Evolutionary conservation across 192 early-diverging fungal species (phyloP).

Genomic region (Dissophora globulifera): DNA sequence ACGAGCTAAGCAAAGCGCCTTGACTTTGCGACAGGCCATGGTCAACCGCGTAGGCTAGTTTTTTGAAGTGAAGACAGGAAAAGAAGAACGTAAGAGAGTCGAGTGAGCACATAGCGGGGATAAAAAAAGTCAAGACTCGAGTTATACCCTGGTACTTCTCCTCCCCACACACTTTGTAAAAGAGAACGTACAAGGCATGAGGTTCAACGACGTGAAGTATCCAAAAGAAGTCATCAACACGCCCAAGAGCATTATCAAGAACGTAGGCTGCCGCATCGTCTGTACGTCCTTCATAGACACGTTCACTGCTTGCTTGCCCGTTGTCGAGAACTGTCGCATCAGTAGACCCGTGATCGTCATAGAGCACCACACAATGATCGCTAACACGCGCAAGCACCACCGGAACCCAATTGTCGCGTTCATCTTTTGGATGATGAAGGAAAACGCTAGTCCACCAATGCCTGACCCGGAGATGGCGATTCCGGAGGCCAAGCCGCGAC

Average conservation of each 20-base stretch:
- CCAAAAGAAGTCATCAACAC: slow-evolving; percentile 60
- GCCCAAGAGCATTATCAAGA: slow-evolving; percentile 51
- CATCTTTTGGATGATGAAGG: slow-evolving; percentile 64
- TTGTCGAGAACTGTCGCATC: slow-evolving; percentile 51
- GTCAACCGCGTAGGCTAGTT: slow-evolving; percentile 41
- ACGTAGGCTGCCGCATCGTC: slow-evolving; percentile 51
- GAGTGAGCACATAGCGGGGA: no score
- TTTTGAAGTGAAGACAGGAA: not conserved
- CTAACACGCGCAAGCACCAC: slow-evolving; percentile 72
- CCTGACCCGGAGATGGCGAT: slow-evolving; percentile 78
- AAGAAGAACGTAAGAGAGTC: not conserved
- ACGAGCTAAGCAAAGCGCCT: slow-evolving; percentile 49
- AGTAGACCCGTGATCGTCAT: slow-evolving; percentile 35
- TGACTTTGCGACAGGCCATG: slow-evolving; percentile 32
- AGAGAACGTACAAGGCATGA: slow-evolving; percentile 34
- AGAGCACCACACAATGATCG: slow-evolving; percentile 67
- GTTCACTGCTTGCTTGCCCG: slow-evolving; percentile 21
- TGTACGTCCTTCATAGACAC: slow-evolving; percentile 50
- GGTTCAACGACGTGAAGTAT: slow-evolving; percentile 48
- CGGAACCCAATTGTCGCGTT: slow-evolving; percentile 66
- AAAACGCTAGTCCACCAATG: slow-evolving; percentile 78
- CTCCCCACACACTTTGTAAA: no score
- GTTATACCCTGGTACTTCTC: no score
- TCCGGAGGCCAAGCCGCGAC: slow-evolving; percentile 77
- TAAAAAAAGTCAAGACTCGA: slow-evolving; percentile 3